These are phyloP conservation scores for Trametes coccinea DNA, from an alignment of 768 basidiomycete species.

Conservation along the genomic window DNA sequence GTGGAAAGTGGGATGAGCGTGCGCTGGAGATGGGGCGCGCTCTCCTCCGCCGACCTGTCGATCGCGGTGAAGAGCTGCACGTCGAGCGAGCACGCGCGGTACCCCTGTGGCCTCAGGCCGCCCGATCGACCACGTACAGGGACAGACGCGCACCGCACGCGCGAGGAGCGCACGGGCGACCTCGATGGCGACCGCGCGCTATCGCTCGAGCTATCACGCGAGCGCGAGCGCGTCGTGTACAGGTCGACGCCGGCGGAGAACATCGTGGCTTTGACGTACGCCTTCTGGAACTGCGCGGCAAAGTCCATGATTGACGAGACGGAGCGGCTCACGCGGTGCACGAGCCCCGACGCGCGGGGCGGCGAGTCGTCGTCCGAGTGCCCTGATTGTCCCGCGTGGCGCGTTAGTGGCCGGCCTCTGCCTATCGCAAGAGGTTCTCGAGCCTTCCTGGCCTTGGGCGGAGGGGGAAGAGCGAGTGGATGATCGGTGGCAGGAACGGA, in stretches of 20 bases:
- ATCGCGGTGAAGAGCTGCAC: conserved; percentile 42
- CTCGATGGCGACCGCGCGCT: conserved; percentile 22
- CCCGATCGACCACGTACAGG: conserved; percentile 7
- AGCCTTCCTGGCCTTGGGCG: conserved; percentile 4
- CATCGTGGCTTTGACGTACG: conserved; percentile 56
- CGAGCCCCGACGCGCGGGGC: conserved; percentile 18
- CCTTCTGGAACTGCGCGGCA: conserved; percentile 57
- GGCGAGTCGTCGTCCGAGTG: conserved; percentile 18
- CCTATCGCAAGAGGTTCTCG: conserved; percentile 14
- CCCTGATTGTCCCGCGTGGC: neutral
- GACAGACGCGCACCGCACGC: conserved; percentile 6
- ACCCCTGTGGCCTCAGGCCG: conserved; percentile 41
- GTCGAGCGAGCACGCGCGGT: conserved; percentile 45
- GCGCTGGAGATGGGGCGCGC: conserved; percentile 14
- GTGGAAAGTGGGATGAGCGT: conserved; percentile 28
- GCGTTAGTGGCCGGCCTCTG: conserved; percentile 20
- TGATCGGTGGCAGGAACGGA: conserved; percentile 14
- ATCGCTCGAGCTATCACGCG: conserved; percentile 24
- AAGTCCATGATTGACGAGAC: conserved; percentile 48
- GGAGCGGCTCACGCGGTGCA: conserved; percentile 37
- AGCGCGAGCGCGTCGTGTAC: conserved; percentile 17
- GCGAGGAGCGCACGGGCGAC: conserved; percentile 10
- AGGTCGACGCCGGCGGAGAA: conserved; percentile 41
- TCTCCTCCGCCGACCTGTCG: conserved; percentile 2
- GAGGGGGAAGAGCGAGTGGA: conserved; percentile 16